Conservation (phyloP, 2,329 filamentous ascomycete genomes). For the Aureobasidium subglaciale region DNA sequence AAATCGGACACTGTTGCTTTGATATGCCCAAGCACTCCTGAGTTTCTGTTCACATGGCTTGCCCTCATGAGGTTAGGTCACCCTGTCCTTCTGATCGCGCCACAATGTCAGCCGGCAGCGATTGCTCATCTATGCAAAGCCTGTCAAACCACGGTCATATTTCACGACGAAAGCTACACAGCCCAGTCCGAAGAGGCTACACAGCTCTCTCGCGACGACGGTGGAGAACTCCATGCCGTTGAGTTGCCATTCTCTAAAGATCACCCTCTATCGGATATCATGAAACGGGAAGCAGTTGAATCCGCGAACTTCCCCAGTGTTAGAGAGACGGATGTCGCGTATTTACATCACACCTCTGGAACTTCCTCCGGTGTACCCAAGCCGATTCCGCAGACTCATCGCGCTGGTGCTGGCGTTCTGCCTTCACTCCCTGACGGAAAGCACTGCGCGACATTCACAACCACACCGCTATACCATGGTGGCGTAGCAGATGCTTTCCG, state of each 20-base stretch:
- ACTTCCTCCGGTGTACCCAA: slow-evolving; percentile 59
- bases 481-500: slow-evolving; percentile 57
- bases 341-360: slow-evolving; percentile 57
- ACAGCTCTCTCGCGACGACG: slow-evolving; percentile 17
- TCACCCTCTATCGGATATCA: neutral
- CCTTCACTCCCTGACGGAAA: slow-evolving; percentile 37
- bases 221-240: slow-evolving; percentile 13
- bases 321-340: slow-evolving; percentile 42
- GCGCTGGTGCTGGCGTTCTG: slow-evolving; percentile 48
- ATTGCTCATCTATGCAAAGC: slow-evolving; percentile 48
- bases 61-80: slow-evolving; percentile 51
- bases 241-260: slow-evolving; percentile 17
- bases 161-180: slow-evolving; percentile 40
- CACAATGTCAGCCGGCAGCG: slow-evolving; percentile 39
- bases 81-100: slow-evolving; percentile 51
- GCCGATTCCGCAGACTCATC: slow-evolving; percentile 53
- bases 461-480: slow-evolving; percentile 60
- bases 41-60: slow-evolving; percentile 55
- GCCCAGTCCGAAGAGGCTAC: slow-evolving; percentile 27
- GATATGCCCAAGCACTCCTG: slow-evolving; percentile 49
- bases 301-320: slow-evolving; percentile 13
- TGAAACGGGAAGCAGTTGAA: neutral
- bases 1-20: slow-evolving; percentile 41
- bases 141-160: slow-evolving; percentile 37
- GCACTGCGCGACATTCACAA: slow-evolving; percentile 51